phyloP scores from a whole-genome alignment of 148 eudicot species.

The Polygonum aviculare region DNA sequence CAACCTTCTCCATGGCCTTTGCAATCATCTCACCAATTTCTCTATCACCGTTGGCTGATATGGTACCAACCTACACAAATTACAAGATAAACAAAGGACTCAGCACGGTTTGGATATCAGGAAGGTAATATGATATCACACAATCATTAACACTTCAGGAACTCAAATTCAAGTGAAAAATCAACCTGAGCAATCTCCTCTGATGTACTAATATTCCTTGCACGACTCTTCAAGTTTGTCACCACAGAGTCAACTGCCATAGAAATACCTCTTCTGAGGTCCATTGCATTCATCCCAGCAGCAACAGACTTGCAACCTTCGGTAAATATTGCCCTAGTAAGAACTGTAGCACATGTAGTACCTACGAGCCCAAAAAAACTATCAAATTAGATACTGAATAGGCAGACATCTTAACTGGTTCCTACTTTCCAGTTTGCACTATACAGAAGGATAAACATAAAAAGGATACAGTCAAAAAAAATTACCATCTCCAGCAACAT shows the following conservation, averaged over 20 bases:
- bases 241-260: slow-evolving; percentile 58
- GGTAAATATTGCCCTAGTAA: slow-evolving; percentile 51
- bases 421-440: not conserved
- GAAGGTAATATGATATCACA: not conserved
- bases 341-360: slow-evolving; percentile 68
- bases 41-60: slow-evolving; percentile 70
- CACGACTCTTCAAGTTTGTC: slow-evolving; percentile 58
- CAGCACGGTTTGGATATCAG: not conserved
- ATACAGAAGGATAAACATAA: not conserved
- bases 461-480: not conserved
- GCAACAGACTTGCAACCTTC: slow-evolving; percentile 80
- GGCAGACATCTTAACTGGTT: not conserved
- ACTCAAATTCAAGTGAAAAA: not conserved
- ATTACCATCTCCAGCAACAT: slow-evolving; percentile 77
- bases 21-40: slow-evolving; percentile 78
- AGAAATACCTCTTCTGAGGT: slow-evolving; percentile 46
- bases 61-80: slow-evolving; percentile 64
- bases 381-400: not conserved
- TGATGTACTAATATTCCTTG: slow-evolving; percentile 87
- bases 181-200: slow-evolving; percentile 85
- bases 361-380: slow-evolving; percentile 25
- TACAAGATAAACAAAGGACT: not conserved
- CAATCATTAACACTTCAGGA: not conserved
- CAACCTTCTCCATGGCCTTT: slow-evolving; percentile 79
- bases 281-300: slow-evolving; percentile 83